Base-by-base conservation (phyloP, 257 asterid species). In the Cruciata laevipes region DNA sequence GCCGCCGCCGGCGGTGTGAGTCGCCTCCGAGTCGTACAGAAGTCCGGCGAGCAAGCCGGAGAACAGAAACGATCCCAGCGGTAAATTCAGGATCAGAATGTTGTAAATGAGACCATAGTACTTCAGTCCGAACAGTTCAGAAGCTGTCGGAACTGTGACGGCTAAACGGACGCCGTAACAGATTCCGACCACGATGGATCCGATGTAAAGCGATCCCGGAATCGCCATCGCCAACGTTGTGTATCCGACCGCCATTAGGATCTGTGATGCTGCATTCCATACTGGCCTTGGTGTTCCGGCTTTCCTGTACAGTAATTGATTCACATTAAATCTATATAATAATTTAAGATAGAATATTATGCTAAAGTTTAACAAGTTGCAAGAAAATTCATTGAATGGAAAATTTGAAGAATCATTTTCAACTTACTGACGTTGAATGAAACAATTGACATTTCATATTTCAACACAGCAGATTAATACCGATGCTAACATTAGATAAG, bases 81-180 rank as follows among this genome's bases (percentile, higher is more conserved):
- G 86, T 47, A 81, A 76, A 75, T 81, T 81, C 55, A 81, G 77
- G 66, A 81, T 81, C 14, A 81, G 68, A 18, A 81, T 72, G 78
- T 81, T 81, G 64, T 81, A 81, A 30, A 81, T 70, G 12, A 81
- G 71, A 16, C 83, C 83, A 8, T 81, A 81, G 27, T 78, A 78
- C 70, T 81, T 81, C 27, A 81, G 78, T 1, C 86, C 86, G n/a
- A 81, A 81, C 23, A 81, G 79, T 51, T 81, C 83, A 0, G 86
- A 81, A 30, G 86, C 86, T 1, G 81, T 63, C 1, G 86, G 86
- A 56, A 81, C 86, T 0, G 86, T 67, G 33, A 81, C 71, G 0
- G 86, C 86, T 0, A 81, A 79, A 52, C 86, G 83, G 52, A 81
- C 76, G 0, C 86, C 86, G 3, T 78, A 81, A 79, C 86, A 81